These are phyloP conservation scores for Batkoa obscura DNA, from an alignment of 371 early-diverging fungal genomes.

Conservation along the genomic window DNA sequence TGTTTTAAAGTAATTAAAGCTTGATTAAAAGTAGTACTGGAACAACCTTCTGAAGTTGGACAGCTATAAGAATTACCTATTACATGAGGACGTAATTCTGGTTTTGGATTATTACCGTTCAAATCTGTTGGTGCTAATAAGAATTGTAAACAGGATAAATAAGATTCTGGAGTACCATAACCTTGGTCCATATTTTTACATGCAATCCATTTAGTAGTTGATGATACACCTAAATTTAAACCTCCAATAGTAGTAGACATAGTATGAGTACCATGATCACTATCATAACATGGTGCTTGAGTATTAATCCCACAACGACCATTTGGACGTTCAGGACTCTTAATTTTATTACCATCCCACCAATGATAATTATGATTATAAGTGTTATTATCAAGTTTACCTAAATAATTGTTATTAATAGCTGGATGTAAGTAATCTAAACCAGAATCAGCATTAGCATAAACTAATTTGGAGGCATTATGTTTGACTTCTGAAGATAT, in stretches of 20 bases:
- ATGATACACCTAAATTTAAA: background rate
- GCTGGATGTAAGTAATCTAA: background rate
- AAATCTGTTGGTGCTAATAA: background rate
- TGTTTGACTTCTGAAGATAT: background rate
- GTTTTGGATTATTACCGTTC: background rate
- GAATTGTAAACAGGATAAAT: background rate
- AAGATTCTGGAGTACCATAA: background rate
- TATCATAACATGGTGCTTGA: background rate
- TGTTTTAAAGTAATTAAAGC: background rate
- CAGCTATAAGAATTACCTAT: background rate
- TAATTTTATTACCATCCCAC: slow-evolving; percentile 3
- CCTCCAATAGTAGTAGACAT: background rate
- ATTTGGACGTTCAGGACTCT: background rate
- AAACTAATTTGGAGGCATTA: background rate
- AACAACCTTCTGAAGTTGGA: background rate
- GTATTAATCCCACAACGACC: background rate
- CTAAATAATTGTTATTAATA: too few relatives aligned
- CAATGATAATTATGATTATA: too few relatives aligned
- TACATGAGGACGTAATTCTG: background rate
- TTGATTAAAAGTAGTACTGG: background rate
- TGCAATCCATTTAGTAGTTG: background rate
- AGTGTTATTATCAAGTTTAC: too few relatives aligned
- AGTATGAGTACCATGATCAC: background rate
- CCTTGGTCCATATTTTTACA: slow-evolving; percentile 3
- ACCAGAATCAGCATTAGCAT: background rate